These are phyloP conservation scores for Magnaporthales sp. DNA, from an alignment of 2,329 filamentous ascomycete species.

Conservation along the genomic window DNA sequence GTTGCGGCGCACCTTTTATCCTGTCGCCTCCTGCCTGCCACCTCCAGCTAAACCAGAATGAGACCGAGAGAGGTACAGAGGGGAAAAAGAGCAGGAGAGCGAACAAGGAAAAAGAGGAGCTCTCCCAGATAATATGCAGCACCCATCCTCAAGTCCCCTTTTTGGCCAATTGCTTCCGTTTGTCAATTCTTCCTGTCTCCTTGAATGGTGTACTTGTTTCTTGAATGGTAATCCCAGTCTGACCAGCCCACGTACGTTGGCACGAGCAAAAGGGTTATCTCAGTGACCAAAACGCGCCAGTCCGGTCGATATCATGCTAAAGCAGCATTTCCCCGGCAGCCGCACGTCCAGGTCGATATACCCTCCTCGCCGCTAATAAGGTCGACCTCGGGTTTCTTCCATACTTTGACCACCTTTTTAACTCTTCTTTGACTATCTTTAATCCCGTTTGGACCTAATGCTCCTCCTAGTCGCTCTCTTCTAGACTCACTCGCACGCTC, in stretches of 20 bases:
- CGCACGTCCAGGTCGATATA: constrained; percentile 1
- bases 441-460: neutral
- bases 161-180: neutral
- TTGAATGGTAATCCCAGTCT: neutral
- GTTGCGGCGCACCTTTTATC: neutral
- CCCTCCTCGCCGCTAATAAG: constrained; percentile 5
- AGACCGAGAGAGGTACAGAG: neutral
- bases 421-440: neutral
- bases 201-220: neutral
- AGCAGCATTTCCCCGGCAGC: constrained; percentile 3
- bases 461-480: neutral
- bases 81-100: neutral
- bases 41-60: neutral
- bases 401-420: neutral
- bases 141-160: neutral
- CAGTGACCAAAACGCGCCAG: neutral
- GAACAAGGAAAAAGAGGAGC: neutral
- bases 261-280: neutral
- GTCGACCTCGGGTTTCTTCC: neutral
- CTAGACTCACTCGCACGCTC: neutral
- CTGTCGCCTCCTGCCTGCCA: neutral
- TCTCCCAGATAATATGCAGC: neutral
- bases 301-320: neutral
- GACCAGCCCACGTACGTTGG: neutral
- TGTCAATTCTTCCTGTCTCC: neutral